Evolutionary conservation across 78 protist species (phyloP).

Genomic region (Anaeramoeba ignava): DNA sequence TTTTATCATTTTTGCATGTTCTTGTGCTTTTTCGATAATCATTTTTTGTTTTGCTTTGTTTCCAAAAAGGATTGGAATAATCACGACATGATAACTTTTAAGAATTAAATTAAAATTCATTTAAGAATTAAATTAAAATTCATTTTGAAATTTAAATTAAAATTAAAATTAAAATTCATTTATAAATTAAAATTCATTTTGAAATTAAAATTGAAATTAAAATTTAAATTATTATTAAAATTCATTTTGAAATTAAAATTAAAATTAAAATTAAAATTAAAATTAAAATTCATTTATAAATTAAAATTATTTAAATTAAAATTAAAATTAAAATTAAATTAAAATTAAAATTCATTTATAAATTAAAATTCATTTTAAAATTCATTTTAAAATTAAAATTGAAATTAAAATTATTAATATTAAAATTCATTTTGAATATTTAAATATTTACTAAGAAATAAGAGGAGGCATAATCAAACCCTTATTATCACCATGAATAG

Average conservation of each 20-base stretch:
- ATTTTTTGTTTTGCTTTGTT: background rate
- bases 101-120: background rate
- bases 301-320: background rate
- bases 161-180: no score
- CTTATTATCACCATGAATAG: slow-evolving; percentile 31
- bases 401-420: background rate
- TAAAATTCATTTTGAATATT: background rate
- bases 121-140: no score
- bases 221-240: no score
- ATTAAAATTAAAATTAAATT: background rate
- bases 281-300: no score
- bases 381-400: background rate
- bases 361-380: no score
- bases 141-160: no score
- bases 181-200: no score
- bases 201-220: no score
- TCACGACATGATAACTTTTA: background rate
- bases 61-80: background rate
- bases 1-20: background rate
- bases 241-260: no score
- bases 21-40: background rate
- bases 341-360: no score
- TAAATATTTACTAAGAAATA: background rate
- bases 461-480: background rate
- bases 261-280: no score